Percentiles rank a stretch among this genome's conserved stretches.
Evolutionary conservation across 2,329 filamentous ascomycete genomes (phyloP).

Genomic region (Cladosporium sp.): DNA sequence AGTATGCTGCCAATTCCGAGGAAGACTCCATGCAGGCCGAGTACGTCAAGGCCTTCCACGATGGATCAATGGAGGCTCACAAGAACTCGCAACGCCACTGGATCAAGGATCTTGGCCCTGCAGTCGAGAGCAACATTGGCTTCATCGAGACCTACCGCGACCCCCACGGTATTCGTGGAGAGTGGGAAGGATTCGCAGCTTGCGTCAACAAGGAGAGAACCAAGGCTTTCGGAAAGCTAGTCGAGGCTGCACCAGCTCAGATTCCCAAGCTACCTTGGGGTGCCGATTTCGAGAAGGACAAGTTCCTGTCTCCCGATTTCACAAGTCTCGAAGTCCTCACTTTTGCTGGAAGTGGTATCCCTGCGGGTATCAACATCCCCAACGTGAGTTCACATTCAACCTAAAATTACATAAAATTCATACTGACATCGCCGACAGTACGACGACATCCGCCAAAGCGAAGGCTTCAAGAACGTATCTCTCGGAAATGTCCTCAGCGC

Average conservation of each 20-base stretch:
- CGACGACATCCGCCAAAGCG: slow-evolving; percentile 72
- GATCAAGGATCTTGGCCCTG: slow-evolving; percentile 50
- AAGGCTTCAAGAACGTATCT: slow-evolving; percentile 90
- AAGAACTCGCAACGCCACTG: slow-evolving; percentile 49
- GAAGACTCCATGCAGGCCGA: slow-evolving; percentile 42
- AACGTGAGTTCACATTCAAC: neutral
- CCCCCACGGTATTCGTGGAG: slow-evolving; percentile 50
- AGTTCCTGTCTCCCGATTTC: slow-evolving; percentile 91
- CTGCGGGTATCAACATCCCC: slow-evolving; percentile 42
- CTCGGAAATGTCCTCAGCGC: slow-evolving; percentile 89
- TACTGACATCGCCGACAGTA: slow-evolving; percentile 49
- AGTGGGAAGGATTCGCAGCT: slow-evolving; percentile 44
- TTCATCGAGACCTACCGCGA: slow-evolving; percentile 55
- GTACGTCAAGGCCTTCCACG: slow-evolving; percentile 48
- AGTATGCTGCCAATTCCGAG: slow-evolving; percentile 44
- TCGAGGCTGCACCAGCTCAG: slow-evolving; percentile 72
- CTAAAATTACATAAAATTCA: neutral
- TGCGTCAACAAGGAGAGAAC: slow-evolving; percentile 89
- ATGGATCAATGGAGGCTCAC: slow-evolving; percentile 48
- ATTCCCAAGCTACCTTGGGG: slow-evolving; percentile 89
- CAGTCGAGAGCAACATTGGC: slow-evolving; percentile 51
- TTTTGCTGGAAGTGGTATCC: slow-evolving; percentile 64
- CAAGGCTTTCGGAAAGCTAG: slow-evolving; percentile 78
- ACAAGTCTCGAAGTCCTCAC: slow-evolving; percentile 88
- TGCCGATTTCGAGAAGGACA: slow-evolving; percentile 89